Conservation (phyloP, 371 early-diverging fungal genomes). For the Mucor racemosus region DNA sequence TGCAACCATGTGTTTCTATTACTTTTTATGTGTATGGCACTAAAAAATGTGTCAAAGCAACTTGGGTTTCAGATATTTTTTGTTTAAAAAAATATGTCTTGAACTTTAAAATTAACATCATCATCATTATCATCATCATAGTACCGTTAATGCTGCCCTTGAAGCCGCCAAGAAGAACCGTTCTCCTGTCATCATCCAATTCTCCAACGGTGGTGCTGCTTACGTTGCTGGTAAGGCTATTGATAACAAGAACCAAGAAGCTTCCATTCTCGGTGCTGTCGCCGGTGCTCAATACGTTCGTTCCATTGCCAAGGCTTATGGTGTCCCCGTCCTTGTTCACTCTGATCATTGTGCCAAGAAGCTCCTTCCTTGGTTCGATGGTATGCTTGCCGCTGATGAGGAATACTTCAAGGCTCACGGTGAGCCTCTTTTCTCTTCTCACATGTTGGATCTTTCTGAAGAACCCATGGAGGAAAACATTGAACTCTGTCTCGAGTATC, state of each 20-base stretch:
- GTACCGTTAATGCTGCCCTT: slow-evolving; percentile 87
- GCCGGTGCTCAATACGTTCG: slow-evolving; percentile 91
- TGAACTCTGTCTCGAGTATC: slow-evolving; percentile 81
- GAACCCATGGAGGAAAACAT: slow-evolving; percentile 92
- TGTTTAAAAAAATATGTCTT: neutral
- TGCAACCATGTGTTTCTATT: neutral
- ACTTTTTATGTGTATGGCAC: neutral
- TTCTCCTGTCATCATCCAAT: slow-evolving; percentile 90
- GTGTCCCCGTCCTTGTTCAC: slow-evolving; percentile 88
- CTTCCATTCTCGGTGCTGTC: slow-evolving; percentile 86
- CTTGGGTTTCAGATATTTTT: slow-evolving; percentile 11
- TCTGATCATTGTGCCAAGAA: slow-evolving; percentile 95
- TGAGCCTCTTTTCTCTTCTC: slow-evolving; percentile 93
- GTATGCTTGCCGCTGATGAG: slow-evolving; percentile 90
- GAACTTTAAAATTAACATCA: neutral
- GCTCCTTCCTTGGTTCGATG: slow-evolving; percentile 94
- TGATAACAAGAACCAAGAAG: slow-evolving; percentile 84
- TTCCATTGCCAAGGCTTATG: slow-evolving; percentile 84
- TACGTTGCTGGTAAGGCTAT: slow-evolving; percentile 91
- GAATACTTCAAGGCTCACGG: slow-evolving; percentile 88
- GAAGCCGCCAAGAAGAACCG: slow-evolving; percentile 91
- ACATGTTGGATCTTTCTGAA: slow-evolving; percentile 94
- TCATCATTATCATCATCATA: slow-evolving; percentile 8
- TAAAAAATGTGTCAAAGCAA: neutral
- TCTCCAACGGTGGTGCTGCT: slow-evolving; percentile 91